phyloP scores from a whole-genome alignment of 164 flowering plant genomes.

The Pachysandra terminalis region DNA sequence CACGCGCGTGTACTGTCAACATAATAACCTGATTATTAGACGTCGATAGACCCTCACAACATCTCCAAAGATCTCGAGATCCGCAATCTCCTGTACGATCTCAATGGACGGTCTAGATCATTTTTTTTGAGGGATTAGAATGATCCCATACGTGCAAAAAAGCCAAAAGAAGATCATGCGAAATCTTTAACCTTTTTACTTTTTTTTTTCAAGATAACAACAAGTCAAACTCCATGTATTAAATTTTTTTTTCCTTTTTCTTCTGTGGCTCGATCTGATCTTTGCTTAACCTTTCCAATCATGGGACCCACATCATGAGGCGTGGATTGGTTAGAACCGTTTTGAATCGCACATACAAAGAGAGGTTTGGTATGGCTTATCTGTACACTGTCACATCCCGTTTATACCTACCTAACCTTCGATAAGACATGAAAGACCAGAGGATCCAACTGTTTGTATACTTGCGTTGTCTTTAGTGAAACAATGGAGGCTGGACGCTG shows the following conservation, averaged over 20 bases:
- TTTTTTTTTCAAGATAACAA: neutral
- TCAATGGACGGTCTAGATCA: neutral
- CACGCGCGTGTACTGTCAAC: constrained; percentile 12
- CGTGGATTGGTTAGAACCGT: neutral
- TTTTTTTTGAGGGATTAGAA: too few relatives aligned
- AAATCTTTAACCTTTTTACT: too few relatives aligned
- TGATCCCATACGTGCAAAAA: neutral
- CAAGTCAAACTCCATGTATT: neutral
- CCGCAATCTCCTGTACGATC: neutral
- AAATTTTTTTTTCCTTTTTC: too few relatives aligned
- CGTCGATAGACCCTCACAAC: neutral
- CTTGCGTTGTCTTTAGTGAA: too few relatives aligned
- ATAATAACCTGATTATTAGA: constrained; percentile 16
- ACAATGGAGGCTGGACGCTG: too few relatives aligned
- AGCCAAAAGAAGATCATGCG: neutral
- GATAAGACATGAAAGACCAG: too few relatives aligned
- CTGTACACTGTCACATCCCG: neutral
- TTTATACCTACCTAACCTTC: too few relatives aligned
- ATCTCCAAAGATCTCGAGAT: neutral
- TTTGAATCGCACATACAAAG: neutral
- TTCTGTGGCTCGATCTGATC: neutral
- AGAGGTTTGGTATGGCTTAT: neutral
- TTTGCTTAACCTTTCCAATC: too few relatives aligned
- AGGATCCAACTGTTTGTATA: too few relatives aligned
- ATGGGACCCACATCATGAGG: neutral